Evolutionary conservation across 2,329 filamentous ascomycete genomes (phyloP), one percentile per base, ranked within the genome.

Genomic region (Chaetomium strumarium): DNA sequence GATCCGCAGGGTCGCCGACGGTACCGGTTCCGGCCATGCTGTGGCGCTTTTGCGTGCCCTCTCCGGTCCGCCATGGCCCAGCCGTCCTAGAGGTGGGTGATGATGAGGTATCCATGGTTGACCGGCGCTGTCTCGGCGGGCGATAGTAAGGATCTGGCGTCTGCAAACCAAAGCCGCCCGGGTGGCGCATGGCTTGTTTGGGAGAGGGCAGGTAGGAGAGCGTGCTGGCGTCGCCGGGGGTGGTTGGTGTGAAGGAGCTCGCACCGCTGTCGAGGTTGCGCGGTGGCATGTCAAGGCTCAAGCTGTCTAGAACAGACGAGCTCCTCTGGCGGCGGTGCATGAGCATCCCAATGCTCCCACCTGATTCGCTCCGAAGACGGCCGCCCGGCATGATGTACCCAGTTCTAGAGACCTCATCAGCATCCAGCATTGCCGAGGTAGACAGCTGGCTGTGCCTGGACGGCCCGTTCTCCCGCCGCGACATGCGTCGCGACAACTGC

Each of bases 71-170:
- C 57, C 70, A 64, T 1, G 72, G 72, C 12, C 60, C 68, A 11
- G 66, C 68, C 8, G 66, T 61, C 44, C 64, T 65, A 34, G 69
- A 62, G 2, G 64, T 60, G 1, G 70, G 67, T 10, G 66, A 67
- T 53, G 68, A 68, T n/a, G 81, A 69, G 0, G 81, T 87, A 24
- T 84, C 66, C 2, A 66, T 2, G 1, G 67, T 68, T 5, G 57
- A 51, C 5, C 64, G 60, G 31, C 67, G 62, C 37, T 86, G 80
- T 58, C 91, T 78, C 14, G 91, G 92, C 16, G 90, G 89, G 44
- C 92, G 85, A 66, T 96, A 97, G 65, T 93, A 97, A 0, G 89
- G 89, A 66, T 95, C 90, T 1, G 80, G 72, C 12, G 77, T 66
- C 42, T 62, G 60, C 42, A 63, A 51, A 5, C 55, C 55, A 19